Evolutionary conservation across 176 grass and related monocot genomes (phyloP).

Genomic region (Thalia dealbata): DNA sequence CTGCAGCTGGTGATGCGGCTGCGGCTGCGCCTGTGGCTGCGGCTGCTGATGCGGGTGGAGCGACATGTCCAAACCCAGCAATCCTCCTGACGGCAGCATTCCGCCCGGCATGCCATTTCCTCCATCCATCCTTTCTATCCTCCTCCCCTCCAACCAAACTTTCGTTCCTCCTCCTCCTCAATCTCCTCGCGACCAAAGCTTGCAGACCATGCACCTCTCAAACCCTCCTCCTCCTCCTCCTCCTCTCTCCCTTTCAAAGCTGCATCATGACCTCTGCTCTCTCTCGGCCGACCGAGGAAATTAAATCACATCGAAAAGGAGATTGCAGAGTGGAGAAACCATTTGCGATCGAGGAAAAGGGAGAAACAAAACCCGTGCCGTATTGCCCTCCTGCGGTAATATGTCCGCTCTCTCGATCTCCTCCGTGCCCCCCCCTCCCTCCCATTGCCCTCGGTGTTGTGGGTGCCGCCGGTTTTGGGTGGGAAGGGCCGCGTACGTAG

Average conservation of each 20-base stretch:
- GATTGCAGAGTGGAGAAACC: background rate
- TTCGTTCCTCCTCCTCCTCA: background rate
- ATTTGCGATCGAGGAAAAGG: background rate
- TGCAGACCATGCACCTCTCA: background rate
- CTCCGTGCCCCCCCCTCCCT: no score
- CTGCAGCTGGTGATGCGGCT: background rate
- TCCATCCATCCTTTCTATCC: slow-evolving; percentile 6
- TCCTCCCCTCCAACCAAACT: background rate
- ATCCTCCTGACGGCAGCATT: background rate
- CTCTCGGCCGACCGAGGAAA: background rate
- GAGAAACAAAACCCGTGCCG: background rate
- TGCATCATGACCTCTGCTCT: background rate
- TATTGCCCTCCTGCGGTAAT: no score
- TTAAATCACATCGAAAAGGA: background rate
- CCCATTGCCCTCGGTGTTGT: no score
- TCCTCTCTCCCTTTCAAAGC: background rate
- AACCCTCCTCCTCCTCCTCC: no score
- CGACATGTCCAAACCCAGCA: slow-evolving; percentile 17
- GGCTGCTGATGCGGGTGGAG: slow-evolving; percentile 5
- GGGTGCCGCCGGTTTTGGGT: slow-evolving; percentile 13
- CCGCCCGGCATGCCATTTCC: slow-evolving; percentile 11
- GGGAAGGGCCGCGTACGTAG: background rate
- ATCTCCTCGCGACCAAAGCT: background rate
- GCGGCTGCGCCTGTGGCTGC: background rate
- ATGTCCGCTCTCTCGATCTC: background rate